A percentile compares a stretch with the other conserved stretches of the same genome.
Conservation (phyloP, 208 protist species). For the Leishmania aethiopica region DNA sequence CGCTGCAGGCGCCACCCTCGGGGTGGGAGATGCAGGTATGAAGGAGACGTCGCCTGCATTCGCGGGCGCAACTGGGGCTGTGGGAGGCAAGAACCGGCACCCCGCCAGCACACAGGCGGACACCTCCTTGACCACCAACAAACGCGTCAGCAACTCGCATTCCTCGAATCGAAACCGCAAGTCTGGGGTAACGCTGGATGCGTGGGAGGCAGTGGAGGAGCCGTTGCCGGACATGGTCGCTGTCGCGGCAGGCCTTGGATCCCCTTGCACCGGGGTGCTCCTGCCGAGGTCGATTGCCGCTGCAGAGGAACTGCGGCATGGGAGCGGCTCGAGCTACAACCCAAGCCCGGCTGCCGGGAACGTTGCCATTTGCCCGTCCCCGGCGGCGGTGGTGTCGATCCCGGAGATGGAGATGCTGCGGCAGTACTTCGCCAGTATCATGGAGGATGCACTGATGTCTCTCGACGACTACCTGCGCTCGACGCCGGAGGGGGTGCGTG, state of each 20-base stretch:
- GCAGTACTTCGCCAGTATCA: slow-evolving; percentile 65
- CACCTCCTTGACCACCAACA: background rate
- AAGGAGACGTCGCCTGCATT: background rate
- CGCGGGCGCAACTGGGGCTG: background rate
- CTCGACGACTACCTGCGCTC: slow-evolving; percentile 56
- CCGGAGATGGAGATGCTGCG: slow-evolving; percentile 74
- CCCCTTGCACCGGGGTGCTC: background rate
- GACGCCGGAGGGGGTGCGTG: slow-evolving; percentile 52
- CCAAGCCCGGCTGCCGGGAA: slow-evolving; percentile 1
- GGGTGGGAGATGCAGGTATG: background rate
- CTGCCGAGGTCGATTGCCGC: slow-evolving; percentile 1
- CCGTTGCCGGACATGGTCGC: slow-evolving; percentile 2
- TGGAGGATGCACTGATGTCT: slow-evolving; percentile 75
- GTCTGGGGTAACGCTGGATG: slow-evolving; percentile 17
- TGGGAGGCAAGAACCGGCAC: background rate
- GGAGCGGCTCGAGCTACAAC: background rate
- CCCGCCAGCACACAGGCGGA: background rate
- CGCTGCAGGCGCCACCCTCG: slow-evolving; percentile 1
- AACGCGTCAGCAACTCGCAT: background rate
- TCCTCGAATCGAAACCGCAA: slow-evolving; percentile 4
- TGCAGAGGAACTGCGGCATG: background rate
- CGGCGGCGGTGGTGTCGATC: slow-evolving; percentile 30
- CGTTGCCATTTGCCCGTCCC: slow-evolving; percentile 10
- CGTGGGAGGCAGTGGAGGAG: slow-evolving; percentile 26
- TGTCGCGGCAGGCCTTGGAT: slow-evolving; percentile 2